Base-by-base conservation (phyloP, 1,284 basidiomycete species). In the Volvariella surrecta region DNA sequence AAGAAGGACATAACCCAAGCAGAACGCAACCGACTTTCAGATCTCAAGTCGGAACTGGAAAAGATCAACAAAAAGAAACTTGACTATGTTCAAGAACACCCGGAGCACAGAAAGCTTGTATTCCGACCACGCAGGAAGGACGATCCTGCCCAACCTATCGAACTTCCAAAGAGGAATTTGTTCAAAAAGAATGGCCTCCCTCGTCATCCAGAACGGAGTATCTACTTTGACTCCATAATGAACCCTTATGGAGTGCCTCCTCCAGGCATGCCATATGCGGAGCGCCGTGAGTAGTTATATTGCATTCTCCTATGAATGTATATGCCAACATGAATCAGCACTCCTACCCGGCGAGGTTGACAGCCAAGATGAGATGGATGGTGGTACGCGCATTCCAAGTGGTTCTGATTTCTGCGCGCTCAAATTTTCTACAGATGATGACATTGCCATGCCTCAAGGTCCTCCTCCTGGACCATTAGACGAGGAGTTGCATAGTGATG, bases 211-310 rank as follows among this genome's bases (percentile, higher is more conserved):
- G 89, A 89, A 56, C 72, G 89, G 52, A 94, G 89, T 62, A 71
- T 93, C 34, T 97, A 97, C 61, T 97, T 92, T 62, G 89, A 98
- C 54, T 76, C 88, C 28, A 75, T 91, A 41, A 85, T 95, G 76
- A 98, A 98, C 59, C 91, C 92, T 4, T 94, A 76, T 58, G 94
- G 94, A 19, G 89, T 92, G n/a, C 82, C 94, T 16, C 94, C 94
- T 16, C 94, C 94, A 7, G 94, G 94, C 6, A 90, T 96, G 92
- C 91, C 89, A 7, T 97, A 97, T 60, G 66, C 78, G 40, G 91
- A 97, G 58, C 71, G 84, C 65, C 73, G 88, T 91, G 53, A 63
- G 84, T 70, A 38, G 30, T 19, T 20, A 43, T 24, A 32, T 38
- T 3, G 22, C n/a, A 31, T 40, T 3, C 35, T 20, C 18, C 35